Conservation (phyloP, 1,284 basidiomycete species). For the Meripilus lineatus region DNA sequence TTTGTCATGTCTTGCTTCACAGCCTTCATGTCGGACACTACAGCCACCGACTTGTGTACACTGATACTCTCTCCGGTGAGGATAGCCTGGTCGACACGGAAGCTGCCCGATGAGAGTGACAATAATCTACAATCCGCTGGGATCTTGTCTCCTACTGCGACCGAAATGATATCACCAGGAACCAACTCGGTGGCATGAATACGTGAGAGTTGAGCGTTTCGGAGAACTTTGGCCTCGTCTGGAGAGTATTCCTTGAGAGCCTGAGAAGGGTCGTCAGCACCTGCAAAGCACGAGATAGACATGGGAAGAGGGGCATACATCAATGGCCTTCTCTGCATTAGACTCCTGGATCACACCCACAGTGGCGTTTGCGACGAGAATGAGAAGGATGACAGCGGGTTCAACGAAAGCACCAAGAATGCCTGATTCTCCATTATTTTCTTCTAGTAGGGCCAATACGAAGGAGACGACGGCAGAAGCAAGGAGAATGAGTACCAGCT, state of each 20-base stretch:
- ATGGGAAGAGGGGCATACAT: conserved; percentile 54
- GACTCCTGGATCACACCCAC: conserved; percentile 95
- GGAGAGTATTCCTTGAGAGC: conserved; percentile 94
- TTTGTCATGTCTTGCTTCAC: conserved; percentile 97
- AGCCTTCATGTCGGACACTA: conserved; percentile 66
- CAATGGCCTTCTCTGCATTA: conserved; percentile 93
- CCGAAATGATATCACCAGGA: conserved; percentile 86
- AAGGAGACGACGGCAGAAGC: conserved; percentile 90
- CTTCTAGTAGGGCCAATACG: conserved; percentile 82
- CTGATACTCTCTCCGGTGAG: conserved; percentile 90
- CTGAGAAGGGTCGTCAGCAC: conserved; percentile 35
- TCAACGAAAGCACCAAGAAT: conserved; percentile 86
- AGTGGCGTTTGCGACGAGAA: conserved; percentile 89
- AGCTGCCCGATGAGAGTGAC: conserved; percentile 86
- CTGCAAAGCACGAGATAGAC: conserved; percentile 10
- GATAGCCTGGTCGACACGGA: conserved; percentile 92
- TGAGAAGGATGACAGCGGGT: conserved; percentile 88
- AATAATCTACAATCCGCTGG: conserved; percentile 91
- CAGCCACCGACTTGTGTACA: conserved; percentile 73
- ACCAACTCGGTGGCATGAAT: conserved; percentile 86
- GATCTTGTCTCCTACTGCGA: conserved; percentile 91
- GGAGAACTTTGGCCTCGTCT: conserved; percentile 88
- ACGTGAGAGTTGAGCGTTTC: conserved; percentile 65
- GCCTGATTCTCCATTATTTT: conserved; percentile 52
- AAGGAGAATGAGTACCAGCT: conserved; percentile 91